Base-by-base conservation (phyloP, 2,329 filamentous ascomycete genomes). In the Hirsutella minnesotensis region DNA sequence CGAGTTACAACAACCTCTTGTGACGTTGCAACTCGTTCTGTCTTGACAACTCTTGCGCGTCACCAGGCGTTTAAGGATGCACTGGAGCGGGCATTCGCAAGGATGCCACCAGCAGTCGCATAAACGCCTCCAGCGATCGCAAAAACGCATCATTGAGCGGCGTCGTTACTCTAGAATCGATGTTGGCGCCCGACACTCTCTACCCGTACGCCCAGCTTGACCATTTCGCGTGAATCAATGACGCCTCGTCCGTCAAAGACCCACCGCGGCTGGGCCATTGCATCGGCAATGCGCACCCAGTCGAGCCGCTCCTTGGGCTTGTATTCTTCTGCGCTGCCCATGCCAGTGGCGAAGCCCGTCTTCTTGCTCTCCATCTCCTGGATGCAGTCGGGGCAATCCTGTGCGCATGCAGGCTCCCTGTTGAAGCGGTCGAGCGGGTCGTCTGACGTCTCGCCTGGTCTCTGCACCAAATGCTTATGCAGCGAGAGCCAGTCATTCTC, bases 221-320 rank as follows among this genome's bases (percentile, higher is more conserved):
- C 59, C 63, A 75, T 67, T 49, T 66, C 62, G 19, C 58, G 56
- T 16, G 62, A 63, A 49, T 76, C 68, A 38, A 76, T 65, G 24
- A 75, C 65, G 33, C 71, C 70, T 43, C 69, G 68, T n/a, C 73
- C 73, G 46, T 77, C 72, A 57, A 77, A 77, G 21, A 76, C 60
- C 70, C 70, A 75, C 44, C 66, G 68, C 10, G 73, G 72, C 58
- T 70, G 68, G 39, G 62, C 62, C 70, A 76, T 75, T 48, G 58
- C 55, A 41, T 62, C 55, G 37, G 69, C 61, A 36, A 76, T 69
- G 56, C 60, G 65, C 43, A 59, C 61, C 72, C 73, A 77, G 59
- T 76, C 68, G 16, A 76, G 53, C 31, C 57, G 62, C 55, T 69
- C 68, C 56, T 67, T 71, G 42, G 62, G 49, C 49, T 63, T 65